Percentiles rank a stretch among this genome's conserved stretches.
Evolutionary conservation across 2,329 filamentous ascomycete genomes (phyloP).

Genomic region (Diaporthe sp.): DNA sequence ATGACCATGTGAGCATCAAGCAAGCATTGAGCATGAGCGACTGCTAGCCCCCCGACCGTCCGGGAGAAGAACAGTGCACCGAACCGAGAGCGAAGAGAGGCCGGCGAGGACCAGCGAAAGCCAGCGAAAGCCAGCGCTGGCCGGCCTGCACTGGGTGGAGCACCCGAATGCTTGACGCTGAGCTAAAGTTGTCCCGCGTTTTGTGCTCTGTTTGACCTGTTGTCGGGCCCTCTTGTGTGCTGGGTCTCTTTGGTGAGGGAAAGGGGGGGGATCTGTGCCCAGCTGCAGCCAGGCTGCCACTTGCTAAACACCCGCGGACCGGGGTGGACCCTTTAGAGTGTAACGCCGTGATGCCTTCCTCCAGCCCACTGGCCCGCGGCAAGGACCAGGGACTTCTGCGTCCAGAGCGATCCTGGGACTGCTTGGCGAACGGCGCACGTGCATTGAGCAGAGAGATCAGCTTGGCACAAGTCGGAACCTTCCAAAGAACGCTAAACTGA

Average conservation of each 20-base stretch:
- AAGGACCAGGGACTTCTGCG: constrained; percentile 3
- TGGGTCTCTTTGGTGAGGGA: not conserved
- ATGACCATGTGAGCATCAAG: not conserved
- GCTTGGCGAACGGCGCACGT: constrained; percentile 12
- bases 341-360: constrained; percentile 25
- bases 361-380: not conserved
- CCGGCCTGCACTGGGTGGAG: not conserved
- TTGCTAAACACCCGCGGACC: constrained; percentile 26
- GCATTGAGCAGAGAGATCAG: constrained; percentile 23
- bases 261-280: constrained; percentile 24
- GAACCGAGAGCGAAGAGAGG: constrained; percentile 18
- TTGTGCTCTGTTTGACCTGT: constrained; percentile 20
- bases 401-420: constrained; percentile 5
- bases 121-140: constrained; percentile 6
- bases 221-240: not conserved
- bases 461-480: constrained; percentile 11
- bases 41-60: not conserved
- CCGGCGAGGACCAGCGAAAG: not conserved
- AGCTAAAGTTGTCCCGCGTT: constrained; percentile 17
- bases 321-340: constrained; percentile 16
- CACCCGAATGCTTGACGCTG: constrained; percentile 13
- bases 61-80: not conserved
- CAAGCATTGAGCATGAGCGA: constrained; percentile 2
- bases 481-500: not conserved
- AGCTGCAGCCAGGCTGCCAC: constrained; percentile 19